Percentiles rank a stretch among this genome's conserved stretches.
Evolutionary conservation across 257 asterid species (phyloP).

Genomic region (Solanum verrucosum): DNA sequence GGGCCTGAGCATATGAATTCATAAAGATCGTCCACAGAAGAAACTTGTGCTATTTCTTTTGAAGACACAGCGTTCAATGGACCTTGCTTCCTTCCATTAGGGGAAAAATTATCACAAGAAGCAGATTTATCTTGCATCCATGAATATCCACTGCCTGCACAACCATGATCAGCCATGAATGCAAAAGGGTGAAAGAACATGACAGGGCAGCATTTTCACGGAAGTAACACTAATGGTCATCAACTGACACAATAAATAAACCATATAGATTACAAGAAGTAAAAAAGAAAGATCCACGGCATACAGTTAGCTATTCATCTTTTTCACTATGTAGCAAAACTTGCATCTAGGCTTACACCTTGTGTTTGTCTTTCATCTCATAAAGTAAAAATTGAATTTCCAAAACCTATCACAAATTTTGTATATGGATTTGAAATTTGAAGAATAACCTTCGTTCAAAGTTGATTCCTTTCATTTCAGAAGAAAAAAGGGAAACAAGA

Average conservation of each 20-base stretch:
- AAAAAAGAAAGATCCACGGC: not conserved
- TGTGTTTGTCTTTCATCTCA: not conserved
- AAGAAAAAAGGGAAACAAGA: not conserved
- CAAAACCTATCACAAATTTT: not conserved
- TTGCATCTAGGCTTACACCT: not conserved
- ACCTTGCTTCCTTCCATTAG: slow-evolving; percentile 27
- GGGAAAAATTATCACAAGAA: slow-evolving; percentile 7
- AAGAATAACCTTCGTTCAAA: not conserved
- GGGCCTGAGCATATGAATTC: slow-evolving; percentile 83
- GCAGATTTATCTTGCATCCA: slow-evolving; percentile 48
- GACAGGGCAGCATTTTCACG: not conserved
- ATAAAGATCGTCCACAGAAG: slow-evolving; percentile 63
- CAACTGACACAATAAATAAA: not conserved
- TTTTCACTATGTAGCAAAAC: not conserved
- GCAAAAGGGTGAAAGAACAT: not conserved
- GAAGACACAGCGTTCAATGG: slow-evolving; percentile 34
- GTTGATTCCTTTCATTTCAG: not conserved
- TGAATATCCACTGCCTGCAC: slow-evolving; percentile 45
- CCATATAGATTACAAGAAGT: not conserved
- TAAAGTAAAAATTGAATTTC: not conserved
- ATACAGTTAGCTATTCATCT: not conserved
- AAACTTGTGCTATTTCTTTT: slow-evolving; percentile 38
- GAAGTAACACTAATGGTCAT: not conserved
- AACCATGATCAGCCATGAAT: not conserved
- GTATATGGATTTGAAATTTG: not conserved